Percentiles rank a stretch among this genome's conserved stretches.
Evolutionary conservation across 176 grass and related monocot species (phyloP).

Genomic region (Dactylis glomerata): DNA sequence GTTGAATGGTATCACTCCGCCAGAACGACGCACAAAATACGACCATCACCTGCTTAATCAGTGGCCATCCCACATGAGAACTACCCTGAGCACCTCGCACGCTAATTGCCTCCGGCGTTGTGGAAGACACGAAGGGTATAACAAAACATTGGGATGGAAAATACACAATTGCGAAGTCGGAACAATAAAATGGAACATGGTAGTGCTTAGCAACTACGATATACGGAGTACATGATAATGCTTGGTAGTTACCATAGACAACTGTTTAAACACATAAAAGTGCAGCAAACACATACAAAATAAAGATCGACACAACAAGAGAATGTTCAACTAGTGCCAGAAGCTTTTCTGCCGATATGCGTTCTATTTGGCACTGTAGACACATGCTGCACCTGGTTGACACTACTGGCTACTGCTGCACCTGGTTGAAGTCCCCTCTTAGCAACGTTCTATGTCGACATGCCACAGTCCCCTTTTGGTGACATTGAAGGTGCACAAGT

Average conservation of each 20-base stretch:
- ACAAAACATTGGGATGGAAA: neutral
- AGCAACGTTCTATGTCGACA: neutral
- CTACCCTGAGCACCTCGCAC: neutral
- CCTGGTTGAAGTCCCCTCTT: neutral
- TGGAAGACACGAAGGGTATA: too few species aligned
- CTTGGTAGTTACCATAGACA: neutral
- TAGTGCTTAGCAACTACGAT: too few species aligned
- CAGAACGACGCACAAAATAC: too few species aligned
- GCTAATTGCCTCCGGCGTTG: too few species aligned
- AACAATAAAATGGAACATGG: neutral
- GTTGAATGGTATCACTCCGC: too few species aligned
- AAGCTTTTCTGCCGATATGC: neutral
- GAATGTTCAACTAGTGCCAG: neutral
- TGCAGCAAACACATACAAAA: neutral
- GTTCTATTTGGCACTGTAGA: neutral
- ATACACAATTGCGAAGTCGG: neutral
- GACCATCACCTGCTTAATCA: neutral
- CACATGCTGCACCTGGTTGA: neutral
- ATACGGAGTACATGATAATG: too few species aligned
- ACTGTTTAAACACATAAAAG: neutral
- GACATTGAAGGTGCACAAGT: constrained; percentile 27
- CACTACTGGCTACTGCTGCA: neutral
- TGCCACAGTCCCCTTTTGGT: neutral
- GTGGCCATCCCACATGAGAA: neutral
- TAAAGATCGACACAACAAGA: neutral